Conservation (phyloP, 148 eudicot genomes). For the Cornus kousa region DNA sequence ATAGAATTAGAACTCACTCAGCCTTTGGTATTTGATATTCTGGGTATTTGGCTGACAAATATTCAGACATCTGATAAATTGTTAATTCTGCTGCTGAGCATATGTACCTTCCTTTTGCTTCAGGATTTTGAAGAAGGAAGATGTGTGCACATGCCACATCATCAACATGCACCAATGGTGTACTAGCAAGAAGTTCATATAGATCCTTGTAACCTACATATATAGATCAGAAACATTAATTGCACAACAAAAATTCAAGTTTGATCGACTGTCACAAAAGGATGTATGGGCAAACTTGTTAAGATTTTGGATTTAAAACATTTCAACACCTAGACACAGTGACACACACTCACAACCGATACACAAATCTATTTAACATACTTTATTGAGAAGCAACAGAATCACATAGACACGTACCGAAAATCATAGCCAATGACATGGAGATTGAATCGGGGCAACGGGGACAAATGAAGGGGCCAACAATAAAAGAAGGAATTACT, state of each 20-base stretch:
- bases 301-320: too few relatives aligned
- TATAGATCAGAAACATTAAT: too few relatives aligned
- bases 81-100: conserved; percentile 22
- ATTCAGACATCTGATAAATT: conserved; percentile 16
- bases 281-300: too few relatives aligned
- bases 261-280: too few relatives aligned
- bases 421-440: conserved; percentile 23
- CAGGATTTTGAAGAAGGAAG: conserved; percentile 33
- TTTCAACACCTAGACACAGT: too few relatives aligned
- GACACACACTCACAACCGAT: too few relatives aligned
- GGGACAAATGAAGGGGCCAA: conserved; percentile 39
- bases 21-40: conserved; percentile 23
- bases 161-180: conserved; percentile 36
- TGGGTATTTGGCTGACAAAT: conserved; percentile 31
- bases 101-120: conserved; percentile 44
- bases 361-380: too few relatives aligned
- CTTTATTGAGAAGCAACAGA: too few relatives aligned
- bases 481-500: conserved; percentile 25
- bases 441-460: conserved; percentile 28
- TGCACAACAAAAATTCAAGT: too few relatives aligned
- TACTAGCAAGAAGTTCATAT: not conserved
- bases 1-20: conserved; percentile 23
- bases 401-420: conserved; percentile 22
- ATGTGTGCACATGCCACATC: conserved; percentile 48
- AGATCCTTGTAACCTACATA: not conserved